Evolutionary conservation across 306 rosid species (phyloP).

Genomic region (Pyrus pyrifolia): DNA sequence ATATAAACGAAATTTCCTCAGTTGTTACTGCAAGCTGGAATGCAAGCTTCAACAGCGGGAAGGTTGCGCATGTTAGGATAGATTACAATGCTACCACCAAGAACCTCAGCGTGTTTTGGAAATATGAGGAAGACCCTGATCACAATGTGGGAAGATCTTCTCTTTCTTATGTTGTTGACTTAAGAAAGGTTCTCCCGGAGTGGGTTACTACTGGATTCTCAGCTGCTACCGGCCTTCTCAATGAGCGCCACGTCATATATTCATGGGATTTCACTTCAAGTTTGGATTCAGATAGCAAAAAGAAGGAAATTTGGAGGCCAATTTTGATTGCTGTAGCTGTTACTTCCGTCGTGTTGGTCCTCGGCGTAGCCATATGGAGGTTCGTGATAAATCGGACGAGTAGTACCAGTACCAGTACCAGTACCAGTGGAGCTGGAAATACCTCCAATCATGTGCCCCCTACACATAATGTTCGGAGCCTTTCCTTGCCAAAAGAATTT

Average conservation of each 20-base stretch:
- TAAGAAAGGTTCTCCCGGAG: neutral
- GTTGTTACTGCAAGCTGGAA: neutral
- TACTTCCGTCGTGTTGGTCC: neutral
- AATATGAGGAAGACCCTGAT: neutral
- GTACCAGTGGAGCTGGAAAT: neutral
- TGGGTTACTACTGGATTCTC: slow-evolving; percentile 11
- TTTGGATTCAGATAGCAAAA: neutral
- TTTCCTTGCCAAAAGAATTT: slow-evolving; percentile 36
- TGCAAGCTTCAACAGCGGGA: neutral
- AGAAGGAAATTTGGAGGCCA: neutral
- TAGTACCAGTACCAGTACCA: too few relatives aligned
- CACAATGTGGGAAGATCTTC: neutral
- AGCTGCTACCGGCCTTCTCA: neutral
- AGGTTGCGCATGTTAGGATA: neutral
- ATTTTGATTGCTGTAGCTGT: neutral
- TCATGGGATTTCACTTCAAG: slow-evolving; percentile 16
- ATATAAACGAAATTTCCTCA: neutral
- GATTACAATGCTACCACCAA: slow-evolving; percentile 20
- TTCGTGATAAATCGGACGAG: neutral
- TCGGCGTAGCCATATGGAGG: neutral
- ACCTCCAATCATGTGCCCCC: neutral
- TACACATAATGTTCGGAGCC: slow-evolving; percentile 28
- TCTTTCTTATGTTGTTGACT: neutral
- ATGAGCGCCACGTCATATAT: neutral
- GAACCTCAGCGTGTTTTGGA: slow-evolving; percentile 15